Evolutionary conservation across 2,329 filamentous ascomycete species (phyloP).

Genomic region (Claviceps pusilla): DNA sequence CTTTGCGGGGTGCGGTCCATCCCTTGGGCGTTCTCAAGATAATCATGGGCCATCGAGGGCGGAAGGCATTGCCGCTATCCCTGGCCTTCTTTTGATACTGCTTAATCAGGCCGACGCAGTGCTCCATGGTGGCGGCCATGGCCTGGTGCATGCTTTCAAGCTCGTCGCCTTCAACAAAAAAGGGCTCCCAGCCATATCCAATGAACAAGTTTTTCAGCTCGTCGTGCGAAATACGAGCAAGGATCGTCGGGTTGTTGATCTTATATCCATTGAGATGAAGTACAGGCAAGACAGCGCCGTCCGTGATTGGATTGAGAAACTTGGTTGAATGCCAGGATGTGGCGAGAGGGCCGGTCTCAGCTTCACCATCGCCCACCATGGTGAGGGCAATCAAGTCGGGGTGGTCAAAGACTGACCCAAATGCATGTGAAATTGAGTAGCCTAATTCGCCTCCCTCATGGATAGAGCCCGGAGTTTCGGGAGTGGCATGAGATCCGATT

Average conservation of each 20-base stretch:
- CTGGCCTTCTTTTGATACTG: conserved; percentile 57
- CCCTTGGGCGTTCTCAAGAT: conserved; percentile 64
- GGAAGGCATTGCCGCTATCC: conserved; percentile 51
- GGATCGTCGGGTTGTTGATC: conserved; percentile 65
- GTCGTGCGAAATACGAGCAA: conserved; percentile 58
- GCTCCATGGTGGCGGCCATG: conserved; percentile 63
- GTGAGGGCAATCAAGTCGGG: conserved; percentile 60
- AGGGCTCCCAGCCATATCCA: conserved; percentile 66
- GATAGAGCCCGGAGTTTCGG: conserved; percentile 61
- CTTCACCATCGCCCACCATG: conserved; percentile 67
- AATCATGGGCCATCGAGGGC: conserved; percentile 67
- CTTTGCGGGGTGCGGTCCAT: conserved; percentile 60
- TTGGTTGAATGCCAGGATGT: conserved; percentile 74
- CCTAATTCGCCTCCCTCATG: conserved; percentile 71
- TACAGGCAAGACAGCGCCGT: conserved; percentile 63
- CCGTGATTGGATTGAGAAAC: conserved; percentile 64
- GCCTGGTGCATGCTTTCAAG: conserved; percentile 64
- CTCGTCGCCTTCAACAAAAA: conserved; percentile 66
- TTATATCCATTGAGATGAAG: conserved; percentile 74
- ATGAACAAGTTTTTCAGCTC: conserved; percentile 55
- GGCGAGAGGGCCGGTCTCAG: conserved; percentile 66
- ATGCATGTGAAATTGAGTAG: conserved; percentile 68
- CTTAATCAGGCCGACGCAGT: conserved; percentile 54
- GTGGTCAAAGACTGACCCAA: conserved; percentile 61
- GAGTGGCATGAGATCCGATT: conserved; percentile 63